Percentiles rank a stretch among this genome's conserved stretches.
These are phyloP conservation scores for Fusarium sp. DNA, from an alignment of 2,329 filamentous ascomycete genomes.

Conservation along the genomic window DNA sequence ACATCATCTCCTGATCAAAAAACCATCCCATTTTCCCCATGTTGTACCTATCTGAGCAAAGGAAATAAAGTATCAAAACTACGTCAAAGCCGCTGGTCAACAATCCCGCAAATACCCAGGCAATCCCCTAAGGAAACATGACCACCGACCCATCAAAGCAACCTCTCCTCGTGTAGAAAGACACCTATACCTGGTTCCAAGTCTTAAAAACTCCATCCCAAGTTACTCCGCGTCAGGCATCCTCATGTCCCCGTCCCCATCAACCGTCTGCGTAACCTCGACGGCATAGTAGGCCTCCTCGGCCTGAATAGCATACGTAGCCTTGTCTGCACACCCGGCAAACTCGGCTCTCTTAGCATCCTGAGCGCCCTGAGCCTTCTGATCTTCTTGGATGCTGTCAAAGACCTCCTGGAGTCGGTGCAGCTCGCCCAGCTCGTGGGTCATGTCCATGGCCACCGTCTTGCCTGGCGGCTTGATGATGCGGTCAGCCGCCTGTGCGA, in stretches of 20 bases:
- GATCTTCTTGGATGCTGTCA: slow-evolving; percentile 23
- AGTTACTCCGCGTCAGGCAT: slow-evolving; percentile 6
- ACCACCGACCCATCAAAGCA: background rate
- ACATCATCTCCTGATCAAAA: background rate
- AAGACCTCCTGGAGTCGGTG: slow-evolving; percentile 31
- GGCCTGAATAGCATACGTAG: slow-evolving; percentile 46
- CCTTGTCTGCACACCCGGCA: slow-evolving; percentile 48
- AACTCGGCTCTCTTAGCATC: slow-evolving; percentile 43
- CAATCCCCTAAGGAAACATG: background rate
- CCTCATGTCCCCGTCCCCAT: background rate
- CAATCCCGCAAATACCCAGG: background rate
- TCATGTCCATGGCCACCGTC: background rate
- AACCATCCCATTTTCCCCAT: background rate
- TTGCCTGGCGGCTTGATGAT: slow-evolving; percentile 15
- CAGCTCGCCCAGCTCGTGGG: slow-evolving; percentile 18
- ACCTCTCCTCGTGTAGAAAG: background rate
- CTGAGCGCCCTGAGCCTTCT: slow-evolving; percentile 33
- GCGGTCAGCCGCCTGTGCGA: slow-evolving; percentile 43
- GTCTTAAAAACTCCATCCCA: background rate
- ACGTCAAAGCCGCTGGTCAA: background rate
- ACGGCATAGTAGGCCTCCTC: slow-evolving; percentile 44
- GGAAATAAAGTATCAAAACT: background rate
- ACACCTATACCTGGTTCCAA: background rate
- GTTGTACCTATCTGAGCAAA: background rate
- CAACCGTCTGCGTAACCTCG: background rate